phyloP scores from a whole-genome alignment of 768 basidiomycete genomes.

The Chiua virens region DNA sequence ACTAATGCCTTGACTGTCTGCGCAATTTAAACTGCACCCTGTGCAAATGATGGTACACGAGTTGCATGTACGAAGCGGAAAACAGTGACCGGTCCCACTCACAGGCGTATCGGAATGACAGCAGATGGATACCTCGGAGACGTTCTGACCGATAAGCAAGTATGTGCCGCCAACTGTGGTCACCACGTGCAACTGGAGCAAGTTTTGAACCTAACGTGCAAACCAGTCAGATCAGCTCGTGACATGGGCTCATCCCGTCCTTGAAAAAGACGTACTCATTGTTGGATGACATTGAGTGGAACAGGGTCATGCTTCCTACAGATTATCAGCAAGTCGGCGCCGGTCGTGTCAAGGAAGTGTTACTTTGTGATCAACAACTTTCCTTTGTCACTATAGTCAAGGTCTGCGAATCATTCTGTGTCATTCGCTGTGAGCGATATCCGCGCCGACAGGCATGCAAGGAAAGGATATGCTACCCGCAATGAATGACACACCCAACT shows the following conservation, averaged over 20 bases:
- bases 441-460: too few relatives aligned
- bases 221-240: not conserved
- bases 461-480: slow-evolving; percentile 41
- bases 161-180: slow-evolving; percentile 45
- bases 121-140: slow-evolving; percentile 58
- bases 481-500: slow-evolving; percentile 58
- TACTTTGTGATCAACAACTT: slow-evolving; percentile 56
- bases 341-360: too few relatives aligned
- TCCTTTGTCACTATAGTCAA: slow-evolving; percentile 58
- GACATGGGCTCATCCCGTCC: too few relatives aligned
- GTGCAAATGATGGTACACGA: not conserved
- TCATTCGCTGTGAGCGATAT: not conserved
- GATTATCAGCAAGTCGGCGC: too few relatives aligned
- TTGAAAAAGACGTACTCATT: slow-evolving; percentile 37
- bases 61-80: not conserved
- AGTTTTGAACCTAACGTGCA: slow-evolving; percentile 39
- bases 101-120: slow-evolving; percentile 68
- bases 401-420: slow-evolving; percentile 66
- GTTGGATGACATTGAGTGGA: slow-evolving; percentile 39
- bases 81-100: slow-evolving; percentile 17
- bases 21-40: slow-evolving; percentile 57
- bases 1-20: slow-evolving; percentile 53
- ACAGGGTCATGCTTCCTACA: slow-evolving; percentile 54
- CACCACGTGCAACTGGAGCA: slow-evolving; percentile 44
- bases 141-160: slow-evolving; percentile 43